Evolutionary conservation across 257 asterid genomes (phyloP).

Genomic region (Ballota nigra): DNA sequence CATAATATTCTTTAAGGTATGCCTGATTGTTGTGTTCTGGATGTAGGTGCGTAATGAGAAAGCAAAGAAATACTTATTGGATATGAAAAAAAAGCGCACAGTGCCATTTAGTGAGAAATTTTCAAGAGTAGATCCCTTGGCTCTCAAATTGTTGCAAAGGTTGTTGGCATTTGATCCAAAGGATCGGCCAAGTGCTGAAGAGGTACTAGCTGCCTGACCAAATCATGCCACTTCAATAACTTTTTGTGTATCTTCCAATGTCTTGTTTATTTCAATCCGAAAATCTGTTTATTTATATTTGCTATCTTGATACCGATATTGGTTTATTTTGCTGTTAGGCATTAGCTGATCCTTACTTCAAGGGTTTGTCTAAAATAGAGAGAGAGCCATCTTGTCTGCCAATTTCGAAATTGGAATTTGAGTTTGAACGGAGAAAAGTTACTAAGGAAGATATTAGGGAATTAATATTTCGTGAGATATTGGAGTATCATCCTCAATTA

Average conservation of each 20-base stretch:
- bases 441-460: slow-evolving; percentile 89
- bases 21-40: slow-evolving; percentile 21
- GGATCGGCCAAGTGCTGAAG: slow-evolving; percentile 92
- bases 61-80: slow-evolving; percentile 76
- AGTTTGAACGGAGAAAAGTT: slow-evolving; percentile 76
- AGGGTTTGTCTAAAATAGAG: slow-evolving; percentile 82
- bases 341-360: slow-evolving; percentile 86
- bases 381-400: slow-evolving; percentile 92
- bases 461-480: slow-evolving; percentile 73
- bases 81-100: slow-evolving; percentile 64
- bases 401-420: slow-evolving; percentile 91
- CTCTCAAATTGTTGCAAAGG: slow-evolving; percentile 65
- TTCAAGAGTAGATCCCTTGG: slow-evolving; percentile 68
- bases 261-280: not conserved
- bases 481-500: slow-evolving; percentile 91
- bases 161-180: slow-evolving; percentile 86
- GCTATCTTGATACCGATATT: slow-evolving; percentile 2
- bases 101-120: slow-evolving; percentile 63
- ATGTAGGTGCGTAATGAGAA: slow-evolving; percentile 92
- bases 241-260: not conserved
- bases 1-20: slow-evolving; percentile 7
- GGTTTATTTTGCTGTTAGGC: slow-evolving; percentile 50
- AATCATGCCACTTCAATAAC: not conserved
- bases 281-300: not conserved
- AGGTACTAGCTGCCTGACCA: slow-evolving; percentile 41